Evolutionary conservation across 179 eudicot species (phyloP), one percentile per base, ranked within the genome.

Genomic region (Nepenthes alata): DNA sequence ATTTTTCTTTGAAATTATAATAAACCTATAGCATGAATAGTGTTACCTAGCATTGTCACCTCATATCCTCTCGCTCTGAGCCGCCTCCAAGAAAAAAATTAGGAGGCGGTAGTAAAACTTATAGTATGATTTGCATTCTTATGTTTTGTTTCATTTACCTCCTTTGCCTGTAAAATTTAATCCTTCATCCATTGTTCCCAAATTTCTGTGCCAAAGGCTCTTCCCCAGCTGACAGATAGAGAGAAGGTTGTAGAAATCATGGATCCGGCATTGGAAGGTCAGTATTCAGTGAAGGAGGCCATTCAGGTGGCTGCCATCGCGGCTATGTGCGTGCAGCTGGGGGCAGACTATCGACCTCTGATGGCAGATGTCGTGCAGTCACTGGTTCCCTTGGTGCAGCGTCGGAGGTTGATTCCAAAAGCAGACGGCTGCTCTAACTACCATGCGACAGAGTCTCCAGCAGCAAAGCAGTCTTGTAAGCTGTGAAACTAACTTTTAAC

Each of bases 301-400:
- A 59, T 91, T 70, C 96, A 91, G 83, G 91, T 89, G 37, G 95
- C 98, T 2, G 96, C 98, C 16, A 88, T 91, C 59, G 96, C 98
- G 14, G 91, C 89, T 37, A 91, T 91, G 98, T 91, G 98, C 44
- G 83, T 91, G 50, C 96, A 91, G 61, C 84, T 96, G 2, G 96
- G 86, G 81, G 95, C 95, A 44, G 98, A 86, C 76, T 88, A 91
- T 74, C 69, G 98, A 70, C 98, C 98, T 14, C 73, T 91, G 53
- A 91, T 91, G 95, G 95, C 98, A 0, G 98, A 91, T 65, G 96
- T 91, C 8, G 95, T 91, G 47, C 98, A 91, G 74, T 89, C 98
- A 1, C 79, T 91, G 35, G 87, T 83, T 60, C 98, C 96, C 25
- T 77, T 91, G 53, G 96, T 84, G 67, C 89, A 82, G 72, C 75